phyloP scores from a whole-genome alignment of 768 basidiomycete genomes.

The Kwoniella europaea region DNA sequence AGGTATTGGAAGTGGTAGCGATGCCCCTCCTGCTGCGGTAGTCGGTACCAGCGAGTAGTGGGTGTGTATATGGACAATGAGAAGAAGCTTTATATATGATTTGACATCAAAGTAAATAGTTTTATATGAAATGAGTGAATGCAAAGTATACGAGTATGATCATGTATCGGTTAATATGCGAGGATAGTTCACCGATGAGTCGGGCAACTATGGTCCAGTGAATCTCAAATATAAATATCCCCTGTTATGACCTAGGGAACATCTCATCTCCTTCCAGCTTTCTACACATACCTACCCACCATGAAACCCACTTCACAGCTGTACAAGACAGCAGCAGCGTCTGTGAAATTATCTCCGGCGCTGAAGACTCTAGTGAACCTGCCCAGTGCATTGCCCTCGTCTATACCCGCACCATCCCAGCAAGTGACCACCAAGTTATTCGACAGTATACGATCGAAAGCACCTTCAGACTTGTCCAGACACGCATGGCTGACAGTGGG shows the following conservation, averaged over 20 bases:
- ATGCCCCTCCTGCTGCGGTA: conserved; percentile 30
- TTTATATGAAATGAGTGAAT: neutral
- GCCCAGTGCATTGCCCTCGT: conserved; percentile 61
- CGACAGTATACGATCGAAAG: conserved; percentile 38
- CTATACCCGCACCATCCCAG: conserved; percentile 71
- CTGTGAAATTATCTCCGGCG: conserved; percentile 63
- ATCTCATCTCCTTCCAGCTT: too few relatives aligned
- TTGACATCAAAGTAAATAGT: neutral
- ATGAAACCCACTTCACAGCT: conserved; percentile 6
- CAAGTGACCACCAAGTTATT: conserved; percentile 61
- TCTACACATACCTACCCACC: neutral
- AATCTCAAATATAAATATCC: too few relatives aligned
- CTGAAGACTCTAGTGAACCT: conserved; percentile 64
- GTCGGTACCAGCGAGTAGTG: conserved; percentile 36
- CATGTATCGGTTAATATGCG: neutral
- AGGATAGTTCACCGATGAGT: neutral
- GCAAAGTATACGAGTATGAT: neutral
- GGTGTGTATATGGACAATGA: neutral
- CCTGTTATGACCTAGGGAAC: too few relatives aligned
- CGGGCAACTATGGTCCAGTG: conserved; percentile 3
- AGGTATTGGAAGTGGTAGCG: conserved; percentile 18
- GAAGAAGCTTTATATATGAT: too few relatives aligned
- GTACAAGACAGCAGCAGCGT: conserved; percentile 2
- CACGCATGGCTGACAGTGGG: conserved; percentile 58
- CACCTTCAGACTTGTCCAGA: conserved; percentile 21